Conservation (phyloP, 1,284 basidiomycete genomes). For the Malassezia dermatis region DNA sequence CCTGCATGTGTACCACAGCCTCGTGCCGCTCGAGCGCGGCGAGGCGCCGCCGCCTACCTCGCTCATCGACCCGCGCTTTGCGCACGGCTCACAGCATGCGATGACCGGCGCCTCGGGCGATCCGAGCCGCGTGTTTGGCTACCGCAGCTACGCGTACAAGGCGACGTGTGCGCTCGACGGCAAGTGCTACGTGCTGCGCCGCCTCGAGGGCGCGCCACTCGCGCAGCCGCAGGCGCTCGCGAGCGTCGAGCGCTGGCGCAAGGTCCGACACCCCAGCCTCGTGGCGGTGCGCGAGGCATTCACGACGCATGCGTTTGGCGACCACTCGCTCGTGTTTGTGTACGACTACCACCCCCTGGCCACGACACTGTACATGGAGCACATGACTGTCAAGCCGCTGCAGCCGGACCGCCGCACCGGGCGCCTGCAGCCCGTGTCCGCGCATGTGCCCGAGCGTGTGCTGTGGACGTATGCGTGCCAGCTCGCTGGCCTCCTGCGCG, state of each 20-base stretch:
- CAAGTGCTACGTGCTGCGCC: slow-evolving; percentile 63
- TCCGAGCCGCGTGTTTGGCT: slow-evolving; percentile 52
- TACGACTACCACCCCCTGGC: slow-evolving; percentile 83
- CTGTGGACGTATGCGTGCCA: slow-evolving; percentile 92
- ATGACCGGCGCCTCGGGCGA: slow-evolving; percentile 33
- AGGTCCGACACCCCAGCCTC: slow-evolving; percentile 75
- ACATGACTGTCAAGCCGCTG: slow-evolving; percentile 51
- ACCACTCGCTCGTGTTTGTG: slow-evolving; percentile 74
- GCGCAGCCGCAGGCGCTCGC: slow-evolving; percentile 61
- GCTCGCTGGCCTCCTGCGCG: slow-evolving; percentile 74
- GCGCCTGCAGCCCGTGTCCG: slow-evolving; percentile 33
- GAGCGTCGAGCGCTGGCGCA: slow-evolving; percentile 76
- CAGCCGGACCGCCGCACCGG: slow-evolving; percentile 45
- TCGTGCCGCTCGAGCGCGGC: slow-evolving; percentile 62
- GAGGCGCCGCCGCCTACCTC: slow-evolving; percentile 22
- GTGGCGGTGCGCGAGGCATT: slow-evolving; percentile 82
- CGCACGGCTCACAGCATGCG: slow-evolving; percentile 24
- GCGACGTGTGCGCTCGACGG: slow-evolving; percentile 72
- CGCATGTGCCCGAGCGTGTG: slow-evolving; percentile 63
- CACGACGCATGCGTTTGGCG: slow-evolving; percentile 83
- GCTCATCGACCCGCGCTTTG: slow-evolving; percentile 32
- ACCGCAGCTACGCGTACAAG: slow-evolving; percentile 67
- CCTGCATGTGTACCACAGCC: slow-evolving; percentile 78
- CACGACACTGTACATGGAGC: slow-evolving; percentile 66
- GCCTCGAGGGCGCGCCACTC: slow-evolving; percentile 80